Conservation (phyloP, 2,329 filamentous ascomycete species). For the Lecanicillium sp. region DNA sequence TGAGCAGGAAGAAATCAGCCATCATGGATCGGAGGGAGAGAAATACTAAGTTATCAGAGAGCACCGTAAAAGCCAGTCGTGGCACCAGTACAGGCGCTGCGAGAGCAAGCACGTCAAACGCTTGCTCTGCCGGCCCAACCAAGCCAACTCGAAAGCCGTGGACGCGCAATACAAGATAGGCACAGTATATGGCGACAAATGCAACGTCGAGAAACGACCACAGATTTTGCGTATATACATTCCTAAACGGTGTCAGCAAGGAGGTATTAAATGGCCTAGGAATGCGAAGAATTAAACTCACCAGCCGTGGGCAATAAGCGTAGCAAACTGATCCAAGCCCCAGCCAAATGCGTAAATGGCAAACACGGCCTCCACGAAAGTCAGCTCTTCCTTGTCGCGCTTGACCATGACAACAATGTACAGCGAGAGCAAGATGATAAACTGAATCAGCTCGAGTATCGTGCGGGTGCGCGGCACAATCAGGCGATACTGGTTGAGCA, state of each 20-base stretch:
- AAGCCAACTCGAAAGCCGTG: constrained; percentile 50
- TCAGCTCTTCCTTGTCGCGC: constrained; percentile 50
- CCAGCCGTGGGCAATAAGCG: constrained; percentile 67
- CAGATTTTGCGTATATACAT: constrained; percentile 78
- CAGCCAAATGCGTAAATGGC: constrained; percentile 69
- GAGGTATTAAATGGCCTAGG: not conserved
- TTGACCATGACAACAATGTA: constrained; percentile 68
- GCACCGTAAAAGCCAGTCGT: constrained; percentile 71
- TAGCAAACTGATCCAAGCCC: constrained; percentile 71
- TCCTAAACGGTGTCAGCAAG: constrained; percentile 38
- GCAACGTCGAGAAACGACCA: constrained; percentile 83
- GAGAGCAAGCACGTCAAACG: constrained; percentile 71
- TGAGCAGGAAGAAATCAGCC: constrained; percentile 74
- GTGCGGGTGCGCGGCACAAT: constrained; percentile 75
- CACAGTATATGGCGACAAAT: constrained; percentile 63
- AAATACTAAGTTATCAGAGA: constrained; percentile 80
- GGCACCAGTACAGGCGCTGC: constrained; percentile 72
- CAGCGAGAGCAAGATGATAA: constrained; percentile 58
- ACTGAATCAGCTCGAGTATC: constrained; percentile 67
- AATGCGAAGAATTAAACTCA: constrained; percentile 20
- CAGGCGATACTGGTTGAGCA: constrained; percentile 79
- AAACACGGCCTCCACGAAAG: constrained; percentile 57
- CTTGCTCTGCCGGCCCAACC: constrained; percentile 50
- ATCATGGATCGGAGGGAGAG: constrained; percentile 78
- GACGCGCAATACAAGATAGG: constrained; percentile 61